Percentiles rank a stretch among this genome's conserved stretches.
These are phyloP conservation scores for Selaginella moellendorffii DNA, from an alignment of 75 land plant genomes.

Conservation along the genomic window DNA sequence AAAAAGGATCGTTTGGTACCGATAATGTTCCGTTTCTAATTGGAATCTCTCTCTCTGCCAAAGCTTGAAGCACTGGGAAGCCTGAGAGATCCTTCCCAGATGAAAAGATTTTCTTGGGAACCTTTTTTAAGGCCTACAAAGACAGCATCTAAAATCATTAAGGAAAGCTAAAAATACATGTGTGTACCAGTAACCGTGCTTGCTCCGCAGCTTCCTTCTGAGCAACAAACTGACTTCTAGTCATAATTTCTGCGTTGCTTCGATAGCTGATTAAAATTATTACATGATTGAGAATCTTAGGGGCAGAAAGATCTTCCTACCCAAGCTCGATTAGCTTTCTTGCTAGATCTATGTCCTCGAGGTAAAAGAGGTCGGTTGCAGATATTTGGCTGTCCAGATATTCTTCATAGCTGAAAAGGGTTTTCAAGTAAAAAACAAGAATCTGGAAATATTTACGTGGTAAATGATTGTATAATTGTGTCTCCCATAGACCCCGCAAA, in stretches of 20 bases:
- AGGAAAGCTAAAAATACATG: not conserved
- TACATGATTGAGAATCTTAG: not conserved
- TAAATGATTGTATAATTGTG: slow-evolving; percentile 13
- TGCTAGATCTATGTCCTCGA: slow-evolving; percentile 29
- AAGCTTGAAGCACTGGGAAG: slow-evolving; percentile 25
- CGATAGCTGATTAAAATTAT: slow-evolving; percentile 19
- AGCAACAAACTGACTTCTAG: slow-evolving; percentile 15
- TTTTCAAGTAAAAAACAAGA: not conserved
- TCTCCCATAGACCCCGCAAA: slow-evolving; percentile 15
- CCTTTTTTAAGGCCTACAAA: slow-evolving; percentile 18
- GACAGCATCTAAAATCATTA: not conserved
- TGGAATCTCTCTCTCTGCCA: slow-evolving; percentile 21
- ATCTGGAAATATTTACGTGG: slow-evolving; percentile 7
- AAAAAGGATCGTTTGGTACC: slow-evolving; percentile 17
- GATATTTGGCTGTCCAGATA: slow-evolving; percentile 30
- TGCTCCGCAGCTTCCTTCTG: slow-evolving; percentile 18
- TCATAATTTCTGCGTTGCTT: slow-evolving; percentile 31
- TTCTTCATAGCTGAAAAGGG: slow-evolving; percentile 24
- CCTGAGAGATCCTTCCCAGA: slow-evolving; percentile 21
- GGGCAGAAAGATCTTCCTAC: not conserved
- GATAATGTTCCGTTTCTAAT: slow-evolving; percentile 19
- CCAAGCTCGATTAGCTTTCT: slow-evolving; percentile 27
- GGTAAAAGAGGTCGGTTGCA: slow-evolving; percentile 23
- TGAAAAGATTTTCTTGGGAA: slow-evolving; percentile 21
- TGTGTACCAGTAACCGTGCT: slow-evolving; percentile 20